Conservation (phyloP, 495 filamentous ascomycete species). For the Neurospora sp. region DNA sequence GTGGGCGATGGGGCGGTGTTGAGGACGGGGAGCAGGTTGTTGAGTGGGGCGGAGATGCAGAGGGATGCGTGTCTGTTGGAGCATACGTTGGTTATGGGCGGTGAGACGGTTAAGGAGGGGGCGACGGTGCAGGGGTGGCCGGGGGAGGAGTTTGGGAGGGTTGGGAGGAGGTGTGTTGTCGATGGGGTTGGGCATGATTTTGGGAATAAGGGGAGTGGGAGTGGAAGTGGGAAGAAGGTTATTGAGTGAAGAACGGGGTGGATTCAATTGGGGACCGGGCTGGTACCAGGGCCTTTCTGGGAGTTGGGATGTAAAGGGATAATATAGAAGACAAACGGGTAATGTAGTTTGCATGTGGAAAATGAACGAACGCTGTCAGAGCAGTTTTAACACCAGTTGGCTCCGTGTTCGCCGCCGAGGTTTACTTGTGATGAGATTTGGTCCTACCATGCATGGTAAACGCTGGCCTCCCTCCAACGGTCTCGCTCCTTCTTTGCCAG, state of each 20-base stretch:
- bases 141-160: constrained; percentile 19
- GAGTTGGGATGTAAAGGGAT: neutral
- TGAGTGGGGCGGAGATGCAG: constrained; percentile 34
- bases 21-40: constrained; percentile 30
- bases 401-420: neutral
- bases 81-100: constrained; percentile 37
- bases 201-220: neutral
- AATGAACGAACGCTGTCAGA: neutral
- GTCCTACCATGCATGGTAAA: too few species aligned
- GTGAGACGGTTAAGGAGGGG: constrained; percentile 34
- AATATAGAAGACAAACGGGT: neutral
- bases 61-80: constrained; percentile 35
- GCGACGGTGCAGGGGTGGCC: constrained; percentile 38
- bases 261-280: neutral
- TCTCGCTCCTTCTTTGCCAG: neutral
- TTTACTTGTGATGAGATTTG: neutral
- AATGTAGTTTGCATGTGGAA: neutral
- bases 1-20: constrained; percentile 36
- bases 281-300: neutral
- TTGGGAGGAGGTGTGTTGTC: neutral
- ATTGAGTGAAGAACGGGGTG: neutral
- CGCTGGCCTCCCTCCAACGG: too few species aligned
- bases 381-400: neutral
- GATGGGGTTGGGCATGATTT: neutral
- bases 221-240: neutral